Conservation (phyloP, 2,329 filamentous ascomycete genomes). For the Coniochaeta sp. region DNA sequence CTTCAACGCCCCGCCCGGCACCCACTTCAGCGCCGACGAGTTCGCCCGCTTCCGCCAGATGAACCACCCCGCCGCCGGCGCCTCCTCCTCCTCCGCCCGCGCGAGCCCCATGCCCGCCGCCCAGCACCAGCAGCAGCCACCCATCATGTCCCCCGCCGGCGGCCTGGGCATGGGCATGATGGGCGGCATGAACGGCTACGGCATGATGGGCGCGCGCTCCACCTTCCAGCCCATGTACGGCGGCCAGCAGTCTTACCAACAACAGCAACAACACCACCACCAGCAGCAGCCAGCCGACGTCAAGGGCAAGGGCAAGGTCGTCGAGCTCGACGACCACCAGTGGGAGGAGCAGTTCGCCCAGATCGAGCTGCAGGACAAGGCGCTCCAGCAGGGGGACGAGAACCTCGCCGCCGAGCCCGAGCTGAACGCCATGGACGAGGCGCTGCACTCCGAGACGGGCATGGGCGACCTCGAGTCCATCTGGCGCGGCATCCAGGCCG, state of each 20-base stretch:
- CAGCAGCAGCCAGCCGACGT: constrained; percentile 40
- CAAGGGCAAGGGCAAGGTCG: constrained; percentile 85
- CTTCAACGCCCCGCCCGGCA: constrained; percentile 50
- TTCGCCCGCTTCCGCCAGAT: constrained; percentile 82
- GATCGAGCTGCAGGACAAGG: constrained; percentile 62
- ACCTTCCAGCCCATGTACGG: constrained; percentile 43
- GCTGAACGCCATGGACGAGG: constrained; percentile 74
- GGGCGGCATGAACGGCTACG: constrained; percentile 27
- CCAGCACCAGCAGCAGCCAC: constrained; percentile 19
- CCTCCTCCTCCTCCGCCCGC: constrained; percentile 37
- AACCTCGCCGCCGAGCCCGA: constrained; percentile 71
- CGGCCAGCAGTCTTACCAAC: constrained; percentile 21
- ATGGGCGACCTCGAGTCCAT: constrained; percentile 87
- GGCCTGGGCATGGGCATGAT: constrained; percentile 45
- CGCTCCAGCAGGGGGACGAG: constrained; percentile 52
- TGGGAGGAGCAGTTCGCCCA: constrained; percentile 97
- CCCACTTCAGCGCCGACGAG: constrained; percentile 72
- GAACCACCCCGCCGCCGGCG: no score
- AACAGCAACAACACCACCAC: constrained; percentile 25
- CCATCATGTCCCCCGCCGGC: constrained; percentile 49
- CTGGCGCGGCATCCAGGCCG: constrained; percentile 76
- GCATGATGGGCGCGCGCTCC: constrained; percentile 48
- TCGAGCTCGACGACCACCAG: constrained; percentile 87
- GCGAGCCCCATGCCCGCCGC: not conserved
- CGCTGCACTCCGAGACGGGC: constrained; percentile 62